A percentile compares a stretch with the other conserved stretches of the same genome.
phyloP scores from a whole-genome alignment of 495 filamentous ascomycete genomes.

The Xylaria telfairii region DNA sequence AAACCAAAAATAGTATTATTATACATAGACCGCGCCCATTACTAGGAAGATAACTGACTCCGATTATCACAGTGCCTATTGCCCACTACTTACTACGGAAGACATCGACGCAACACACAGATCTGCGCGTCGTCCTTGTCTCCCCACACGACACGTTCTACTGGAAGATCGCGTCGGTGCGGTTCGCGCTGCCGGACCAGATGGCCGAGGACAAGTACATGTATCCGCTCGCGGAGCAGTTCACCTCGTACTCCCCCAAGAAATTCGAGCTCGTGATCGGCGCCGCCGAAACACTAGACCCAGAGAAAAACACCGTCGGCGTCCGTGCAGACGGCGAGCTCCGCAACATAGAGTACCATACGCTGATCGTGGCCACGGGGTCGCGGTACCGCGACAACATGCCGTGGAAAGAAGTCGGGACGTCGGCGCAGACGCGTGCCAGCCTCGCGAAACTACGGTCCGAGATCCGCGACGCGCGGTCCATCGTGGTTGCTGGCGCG shows the following conservation, averaged over 20 bases:
- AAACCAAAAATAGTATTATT: background rate
- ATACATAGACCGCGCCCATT: background rate
- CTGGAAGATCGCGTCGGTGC: slow-evolving; percentile 53
- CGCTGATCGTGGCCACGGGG: slow-evolving; percentile 64
- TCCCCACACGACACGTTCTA: slow-evolving; percentile 60
- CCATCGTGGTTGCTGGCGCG: slow-evolving; percentile 69
- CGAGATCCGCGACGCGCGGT: slow-evolving; percentile 57
- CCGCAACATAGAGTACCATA: slow-evolving; percentile 53
- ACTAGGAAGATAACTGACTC: background rate
- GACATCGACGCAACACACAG: slow-evolving; percentile 43
- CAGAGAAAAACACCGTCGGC: slow-evolving; percentile 47
- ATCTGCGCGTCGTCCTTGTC: slow-evolving; percentile 59
- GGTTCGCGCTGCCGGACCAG: slow-evolving; percentile 48
- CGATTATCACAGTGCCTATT: slow-evolving; percentile 41
- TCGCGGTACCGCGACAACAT: slow-evolving; percentile 46
- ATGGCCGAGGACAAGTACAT: slow-evolving; percentile 50
- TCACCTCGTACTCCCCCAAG: slow-evolving; percentile 54
- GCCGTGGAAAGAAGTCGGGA: slow-evolving; percentile 59
- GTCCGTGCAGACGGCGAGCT: slow-evolving; percentile 45
- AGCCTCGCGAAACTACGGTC: slow-evolving; percentile 52
- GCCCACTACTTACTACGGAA: slow-evolving; percentile 66
- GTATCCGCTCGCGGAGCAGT: slow-evolving; percentile 55
- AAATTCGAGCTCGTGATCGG: slow-evolving; percentile 65
- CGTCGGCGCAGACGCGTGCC: slow-evolving; percentile 50
- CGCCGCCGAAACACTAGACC: slow-evolving; percentile 57